Percentiles rank a stretch among this genome's conserved stretches.
phyloP scores from a whole-genome alignment of 2,329 filamentous ascomycete species.

The Aspergillus sclerotialis region DNA sequence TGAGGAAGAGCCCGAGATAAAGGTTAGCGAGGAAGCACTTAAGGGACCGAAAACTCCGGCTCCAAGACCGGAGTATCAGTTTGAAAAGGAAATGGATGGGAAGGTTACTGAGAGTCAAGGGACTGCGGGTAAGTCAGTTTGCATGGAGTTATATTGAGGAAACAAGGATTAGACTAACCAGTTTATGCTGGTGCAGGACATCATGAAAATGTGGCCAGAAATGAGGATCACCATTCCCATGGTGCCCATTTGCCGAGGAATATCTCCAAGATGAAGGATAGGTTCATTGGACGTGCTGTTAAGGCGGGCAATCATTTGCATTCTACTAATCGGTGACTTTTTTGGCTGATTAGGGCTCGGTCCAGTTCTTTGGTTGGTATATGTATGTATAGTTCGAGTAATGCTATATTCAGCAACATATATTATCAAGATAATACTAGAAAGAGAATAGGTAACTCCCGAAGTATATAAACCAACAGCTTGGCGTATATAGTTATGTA shows the following conservation, averaged over 20 bases:
- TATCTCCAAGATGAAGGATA: slow-evolving; percentile 23
- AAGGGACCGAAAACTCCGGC: slow-evolving; percentile 19
- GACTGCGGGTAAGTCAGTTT: slow-evolving; percentile 5
- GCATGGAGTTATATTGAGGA: too few relatives aligned
- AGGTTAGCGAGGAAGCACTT: slow-evolving; percentile 23
- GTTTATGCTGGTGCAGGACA: not conserved
- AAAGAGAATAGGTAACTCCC: too few relatives aligned
- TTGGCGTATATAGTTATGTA: not conserved
- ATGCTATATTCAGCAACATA: not conserved
- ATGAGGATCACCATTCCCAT: not conserved
- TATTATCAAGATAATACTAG: too few relatives aligned
- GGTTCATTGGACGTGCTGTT: slow-evolving; percentile 21
- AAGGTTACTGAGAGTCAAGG: slow-evolving; percentile 6
- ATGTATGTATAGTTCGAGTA: too few relatives aligned
- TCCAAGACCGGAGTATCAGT: slow-evolving; percentile 18
- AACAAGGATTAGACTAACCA: too few relatives aligned
- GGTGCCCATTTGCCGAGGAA: slow-evolving; percentile 3
- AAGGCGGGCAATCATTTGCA: slow-evolving; percentile 7
- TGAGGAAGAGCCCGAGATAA: not conserved
- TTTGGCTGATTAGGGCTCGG: not conserved
- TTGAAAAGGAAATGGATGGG: slow-evolving; percentile 20
- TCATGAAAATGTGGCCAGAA: not conserved
- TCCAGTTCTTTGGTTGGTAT: not conserved
- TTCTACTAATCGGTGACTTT: not conserved
- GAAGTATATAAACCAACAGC: not conserved